These are phyloP conservation scores for Sporothrix globosa DNA, from an alignment of 2,329 filamentous ascomycete genomes.

Conservation along the genomic window DNA sequence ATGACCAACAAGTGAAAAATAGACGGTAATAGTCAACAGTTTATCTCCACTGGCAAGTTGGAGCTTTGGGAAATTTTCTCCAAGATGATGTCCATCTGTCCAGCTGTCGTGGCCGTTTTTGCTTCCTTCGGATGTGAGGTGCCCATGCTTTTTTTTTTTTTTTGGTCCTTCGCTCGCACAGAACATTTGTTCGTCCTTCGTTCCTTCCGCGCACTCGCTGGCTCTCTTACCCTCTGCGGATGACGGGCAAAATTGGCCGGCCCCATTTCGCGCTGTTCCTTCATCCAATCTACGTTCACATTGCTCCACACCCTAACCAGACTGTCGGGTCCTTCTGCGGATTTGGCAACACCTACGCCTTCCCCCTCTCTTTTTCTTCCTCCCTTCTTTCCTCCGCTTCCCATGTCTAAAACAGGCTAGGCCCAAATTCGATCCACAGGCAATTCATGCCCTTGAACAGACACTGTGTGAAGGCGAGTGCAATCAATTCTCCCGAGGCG, in stretches of 20 bases:
- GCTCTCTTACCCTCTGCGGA: background rate
- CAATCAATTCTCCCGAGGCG: no score
- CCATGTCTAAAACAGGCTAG: background rate
- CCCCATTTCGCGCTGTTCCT: background rate
- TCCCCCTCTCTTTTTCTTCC: background rate
- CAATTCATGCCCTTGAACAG: background rate
- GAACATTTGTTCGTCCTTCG: background rate
- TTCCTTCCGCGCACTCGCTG: background rate
- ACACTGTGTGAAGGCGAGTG: no score
- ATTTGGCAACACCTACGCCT: background rate
- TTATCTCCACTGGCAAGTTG: no score
- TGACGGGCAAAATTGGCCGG: no score
- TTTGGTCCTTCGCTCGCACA: no score
- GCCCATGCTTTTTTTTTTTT: background rate
- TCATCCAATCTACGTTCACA: constrained; percentile 18
- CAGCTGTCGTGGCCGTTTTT: background rate
- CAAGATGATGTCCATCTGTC: background rate
- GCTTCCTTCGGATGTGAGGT: background rate
- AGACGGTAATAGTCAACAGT: no score
- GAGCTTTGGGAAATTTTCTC: no score
- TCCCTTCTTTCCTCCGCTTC: background rate
- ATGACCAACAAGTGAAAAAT: no score
- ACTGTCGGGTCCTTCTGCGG: constrained; percentile 12
- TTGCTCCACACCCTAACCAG: constrained; percentile 18
- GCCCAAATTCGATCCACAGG: background rate